A percentile compares a stretch with the other conserved stretches of the same genome.
Evolutionary conservation across 2,329 filamentous ascomycete species (phyloP).

Genomic region (Fusarium solani-melongenae): DNA sequence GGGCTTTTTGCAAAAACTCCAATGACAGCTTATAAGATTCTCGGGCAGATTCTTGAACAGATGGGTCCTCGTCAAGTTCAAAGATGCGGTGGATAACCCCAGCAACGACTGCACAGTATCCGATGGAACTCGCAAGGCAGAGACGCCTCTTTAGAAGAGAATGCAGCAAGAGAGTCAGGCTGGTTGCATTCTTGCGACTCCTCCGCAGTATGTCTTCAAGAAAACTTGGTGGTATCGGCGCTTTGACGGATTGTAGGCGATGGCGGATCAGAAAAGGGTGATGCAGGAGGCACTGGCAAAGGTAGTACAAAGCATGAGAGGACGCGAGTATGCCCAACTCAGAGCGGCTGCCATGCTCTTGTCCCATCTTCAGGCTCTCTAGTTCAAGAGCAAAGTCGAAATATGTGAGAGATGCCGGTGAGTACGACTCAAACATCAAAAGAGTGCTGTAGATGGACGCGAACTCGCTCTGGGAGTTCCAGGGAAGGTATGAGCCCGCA

Average conservation of each 20-base stretch:
- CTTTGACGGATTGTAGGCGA: not conserved
- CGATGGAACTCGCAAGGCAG: too few relatives aligned
- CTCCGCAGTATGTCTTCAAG: too few relatives aligned
- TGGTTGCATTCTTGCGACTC: too few relatives aligned
- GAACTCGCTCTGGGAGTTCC: not conserved
- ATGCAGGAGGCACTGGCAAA: not conserved
- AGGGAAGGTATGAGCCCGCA: not conserved
- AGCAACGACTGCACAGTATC: too few relatives aligned
- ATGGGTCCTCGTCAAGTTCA: too few relatives aligned
- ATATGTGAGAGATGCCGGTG: not conserved
- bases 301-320: slow-evolving; percentile 1
- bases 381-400: not conserved
- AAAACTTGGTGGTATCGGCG: too few relatives aligned
- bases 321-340: not conserved
- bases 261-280: slow-evolving; percentile 4
- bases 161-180: too few relatives aligned
- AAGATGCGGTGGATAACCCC: too few relatives aligned
- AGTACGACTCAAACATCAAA: not conserved
- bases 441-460: not conserved
- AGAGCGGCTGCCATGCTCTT: not conserved
- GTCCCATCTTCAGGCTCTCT: not conserved
- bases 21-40: too few relatives aligned
- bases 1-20: too few relatives aligned
- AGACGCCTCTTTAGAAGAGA: too few relatives aligned
- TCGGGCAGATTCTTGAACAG: too few relatives aligned